A percentile compares a stretch with the other conserved stretches of the same genome.
Conservation (phyloP, 2,329 filamentous ascomycete species). For the Pseudogymnoascus sp. region DNA sequence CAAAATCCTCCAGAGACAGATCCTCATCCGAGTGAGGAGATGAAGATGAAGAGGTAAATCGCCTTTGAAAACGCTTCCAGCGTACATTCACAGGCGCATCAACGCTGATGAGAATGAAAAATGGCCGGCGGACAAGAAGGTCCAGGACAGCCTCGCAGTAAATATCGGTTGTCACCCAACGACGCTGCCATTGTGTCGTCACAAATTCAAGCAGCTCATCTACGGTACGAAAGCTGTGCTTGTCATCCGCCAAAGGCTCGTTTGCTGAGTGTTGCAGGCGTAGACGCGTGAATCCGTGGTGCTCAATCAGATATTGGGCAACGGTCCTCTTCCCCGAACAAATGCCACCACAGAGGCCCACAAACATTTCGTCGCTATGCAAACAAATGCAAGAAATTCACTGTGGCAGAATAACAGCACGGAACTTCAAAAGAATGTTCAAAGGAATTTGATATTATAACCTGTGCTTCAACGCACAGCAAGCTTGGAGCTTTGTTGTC, state of each 20-base stretch:
- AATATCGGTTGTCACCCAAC: conserved; percentile 82
- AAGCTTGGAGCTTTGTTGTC: not conserved
- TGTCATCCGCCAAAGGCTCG: not conserved
- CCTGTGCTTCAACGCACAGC: not conserved
- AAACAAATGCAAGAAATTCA: not conserved
- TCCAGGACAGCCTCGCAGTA: conserved; percentile 67
- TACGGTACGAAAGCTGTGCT: conserved; percentile 50
- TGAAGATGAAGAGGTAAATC: conserved; percentile 27
- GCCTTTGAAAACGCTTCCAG: conserved; percentile 68
- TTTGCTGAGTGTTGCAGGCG: conserved; percentile 40
- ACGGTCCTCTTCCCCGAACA: conserved; percentile 90
- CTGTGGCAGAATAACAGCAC: not conserved
- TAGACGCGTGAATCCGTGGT: conserved; percentile 74
- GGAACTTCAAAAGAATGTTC: not conserved
- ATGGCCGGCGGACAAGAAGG: conserved; percentile 69
- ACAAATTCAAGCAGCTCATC: conserved; percentile 74
- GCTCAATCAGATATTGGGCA: conserved; percentile 75
- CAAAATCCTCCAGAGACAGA: conserved; percentile 47
- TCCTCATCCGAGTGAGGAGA: conserved; percentile 20
- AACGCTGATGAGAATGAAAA: conserved; percentile 87
- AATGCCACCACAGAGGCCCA: conserved; percentile 76
- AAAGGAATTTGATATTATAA: not conserved
- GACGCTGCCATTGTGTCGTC: conserved; percentile 72
- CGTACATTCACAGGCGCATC: conserved; percentile 82
- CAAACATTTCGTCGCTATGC: conserved; percentile 53